A percentile compares a stretch with the other conserved stretches of the same genome.
These are phyloP conservation scores for Hydrangea macrophylla DNA, from an alignment of 148 eudicot species.

Conservation along the genomic window DNA sequence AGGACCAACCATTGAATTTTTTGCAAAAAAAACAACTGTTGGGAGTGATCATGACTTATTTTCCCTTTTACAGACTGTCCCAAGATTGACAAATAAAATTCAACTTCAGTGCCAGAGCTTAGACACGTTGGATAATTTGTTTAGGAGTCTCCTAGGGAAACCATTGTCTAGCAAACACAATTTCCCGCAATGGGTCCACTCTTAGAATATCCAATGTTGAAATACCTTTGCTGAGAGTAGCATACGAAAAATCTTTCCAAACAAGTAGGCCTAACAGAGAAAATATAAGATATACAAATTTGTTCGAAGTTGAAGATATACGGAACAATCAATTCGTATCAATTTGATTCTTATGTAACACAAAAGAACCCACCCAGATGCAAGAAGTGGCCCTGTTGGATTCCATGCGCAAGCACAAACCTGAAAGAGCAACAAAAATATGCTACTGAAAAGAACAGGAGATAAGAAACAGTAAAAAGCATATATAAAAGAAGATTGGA, in stretches of 20 bases:
- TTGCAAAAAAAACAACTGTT: too few relatives aligned
- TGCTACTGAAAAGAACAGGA: background rate
- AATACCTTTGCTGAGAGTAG: too few relatives aligned
- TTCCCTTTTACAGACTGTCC: background rate
- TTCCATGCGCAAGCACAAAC: slow-evolving; percentile 81
- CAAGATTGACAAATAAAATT: background rate
- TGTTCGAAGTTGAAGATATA: background rate
- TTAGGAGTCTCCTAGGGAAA: background rate
- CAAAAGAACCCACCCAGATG: slow-evolving; percentile 60
- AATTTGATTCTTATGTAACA: background rate
- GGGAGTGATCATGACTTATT: too few relatives aligned
- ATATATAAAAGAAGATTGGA: background rate
- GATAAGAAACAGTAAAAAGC: background rate
- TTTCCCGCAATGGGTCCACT: too few relatives aligned
- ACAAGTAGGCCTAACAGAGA: background rate
- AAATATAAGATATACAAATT: background rate
- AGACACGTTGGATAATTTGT: background rate
- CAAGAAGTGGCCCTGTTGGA: slow-evolving; percentile 67
- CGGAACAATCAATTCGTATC: background rate
- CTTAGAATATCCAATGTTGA: too few relatives aligned
- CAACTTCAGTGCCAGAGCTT: background rate
- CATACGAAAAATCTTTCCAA: background rate
- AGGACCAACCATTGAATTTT: too few relatives aligned
- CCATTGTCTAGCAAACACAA: too few relatives aligned
- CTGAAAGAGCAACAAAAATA: slow-evolving; percentile 21